Percentiles rank a stretch among this genome's conserved stretches.
phyloP scores from a whole-genome alignment of 306 rosid genomes.

The Begonia peltatifolia region DNA sequence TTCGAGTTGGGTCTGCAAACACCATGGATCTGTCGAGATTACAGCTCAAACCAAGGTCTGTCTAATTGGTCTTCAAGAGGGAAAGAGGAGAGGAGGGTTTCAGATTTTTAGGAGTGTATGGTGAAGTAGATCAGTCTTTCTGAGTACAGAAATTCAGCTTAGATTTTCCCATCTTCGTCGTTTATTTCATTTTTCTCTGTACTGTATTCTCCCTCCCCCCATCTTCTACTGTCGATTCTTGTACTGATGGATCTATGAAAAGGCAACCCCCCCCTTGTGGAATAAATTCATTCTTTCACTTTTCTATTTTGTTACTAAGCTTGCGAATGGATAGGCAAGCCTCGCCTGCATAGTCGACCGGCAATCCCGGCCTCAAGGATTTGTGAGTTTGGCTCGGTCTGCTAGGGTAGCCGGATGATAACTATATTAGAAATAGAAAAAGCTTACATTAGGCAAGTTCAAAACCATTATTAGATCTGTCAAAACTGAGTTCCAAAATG shows the following conservation, averaged over 20 bases:
- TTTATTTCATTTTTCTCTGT: conserved; percentile 24
- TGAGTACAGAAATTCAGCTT: conserved; percentile 63
- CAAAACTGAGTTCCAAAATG: too few species aligned
- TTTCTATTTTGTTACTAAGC: background rate
- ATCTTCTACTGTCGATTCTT: conserved; percentile 47
- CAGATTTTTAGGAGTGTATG: conserved; percentile 22
- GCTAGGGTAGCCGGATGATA: background rate
- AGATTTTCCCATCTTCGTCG: conserved; percentile 16
- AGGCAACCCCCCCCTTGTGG: conserved; percentile 10
- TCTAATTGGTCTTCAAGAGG: conserved; percentile 67
- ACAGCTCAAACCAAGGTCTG: conserved; percentile 54
- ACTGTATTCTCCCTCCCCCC: conserved; percentile 43
- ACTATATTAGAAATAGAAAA: too few species aligned
- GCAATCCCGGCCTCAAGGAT: too few species aligned
- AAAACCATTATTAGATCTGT: too few species aligned
- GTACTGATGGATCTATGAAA: conserved; percentile 58
- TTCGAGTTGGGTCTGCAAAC: too few species aligned
- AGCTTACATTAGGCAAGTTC: too few species aligned
- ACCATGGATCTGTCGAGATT: background rate
- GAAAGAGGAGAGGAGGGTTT: conserved; percentile 33
- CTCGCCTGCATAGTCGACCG: too few species aligned
- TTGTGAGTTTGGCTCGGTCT: too few species aligned
- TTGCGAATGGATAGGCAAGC: too few species aligned
- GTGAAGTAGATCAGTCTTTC: conserved; percentile 32
- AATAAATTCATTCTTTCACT: conserved; percentile 55